A percentile compares a stretch with the other conserved stretches of the same genome.
phyloP scores from a whole-genome alignment of 192 early-diverging fungal species.

The Coemansia pectinata region DNA sequence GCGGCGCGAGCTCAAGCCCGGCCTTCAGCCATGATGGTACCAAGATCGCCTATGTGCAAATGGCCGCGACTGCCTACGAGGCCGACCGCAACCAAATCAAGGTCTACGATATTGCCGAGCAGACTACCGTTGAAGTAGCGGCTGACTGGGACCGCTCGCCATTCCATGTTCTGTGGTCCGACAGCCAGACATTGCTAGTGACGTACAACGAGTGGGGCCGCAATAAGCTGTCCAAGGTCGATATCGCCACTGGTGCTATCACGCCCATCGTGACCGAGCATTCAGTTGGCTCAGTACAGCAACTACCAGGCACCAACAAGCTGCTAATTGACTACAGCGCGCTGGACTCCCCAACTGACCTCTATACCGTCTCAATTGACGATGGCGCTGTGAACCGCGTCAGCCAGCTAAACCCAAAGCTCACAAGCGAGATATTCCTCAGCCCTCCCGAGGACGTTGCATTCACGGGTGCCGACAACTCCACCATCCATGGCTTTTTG shows the following conservation, averaged over 20 bases:
- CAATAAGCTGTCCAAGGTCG: conserved; percentile 62
- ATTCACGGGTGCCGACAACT: conserved; percentile 62
- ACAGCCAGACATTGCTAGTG: conserved; percentile 58
- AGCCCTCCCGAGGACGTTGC: conserved; percentile 64
- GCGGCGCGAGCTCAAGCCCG: conserved; percentile 65
- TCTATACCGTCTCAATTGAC: conserved; percentile 49
- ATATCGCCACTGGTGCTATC: conserved; percentile 54
- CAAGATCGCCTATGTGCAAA: conserved; percentile 73
- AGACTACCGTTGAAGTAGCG: conserved; percentile 50
- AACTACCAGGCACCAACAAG: conserved; percentile 41
- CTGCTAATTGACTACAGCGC: conserved; percentile 57
- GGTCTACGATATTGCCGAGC: conserved; percentile 52
- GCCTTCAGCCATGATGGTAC: conserved; percentile 65
- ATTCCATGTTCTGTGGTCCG: conserved; percentile 56
- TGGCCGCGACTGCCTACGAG: conserved; percentile 70
- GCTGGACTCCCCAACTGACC: conserved; percentile 58
- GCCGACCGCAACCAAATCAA: conserved; percentile 74
- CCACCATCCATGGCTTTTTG: conserved; percentile 49
- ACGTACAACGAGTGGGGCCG: conserved; percentile 69
- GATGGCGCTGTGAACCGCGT: conserved; percentile 34
- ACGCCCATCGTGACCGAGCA: conserved; percentile 56
- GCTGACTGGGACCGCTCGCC: conserved; percentile 67
- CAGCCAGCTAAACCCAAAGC: conserved; percentile 46
- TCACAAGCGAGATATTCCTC: conserved; percentile 40
- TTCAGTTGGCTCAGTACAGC: conserved; percentile 46